Percentiles rank a stretch among this genome's conserved stretches.
Evolutionary conservation across 2,329 filamentous ascomycete genomes (phyloP).

Genomic region (Exophiala lecanii-corni): DNA sequence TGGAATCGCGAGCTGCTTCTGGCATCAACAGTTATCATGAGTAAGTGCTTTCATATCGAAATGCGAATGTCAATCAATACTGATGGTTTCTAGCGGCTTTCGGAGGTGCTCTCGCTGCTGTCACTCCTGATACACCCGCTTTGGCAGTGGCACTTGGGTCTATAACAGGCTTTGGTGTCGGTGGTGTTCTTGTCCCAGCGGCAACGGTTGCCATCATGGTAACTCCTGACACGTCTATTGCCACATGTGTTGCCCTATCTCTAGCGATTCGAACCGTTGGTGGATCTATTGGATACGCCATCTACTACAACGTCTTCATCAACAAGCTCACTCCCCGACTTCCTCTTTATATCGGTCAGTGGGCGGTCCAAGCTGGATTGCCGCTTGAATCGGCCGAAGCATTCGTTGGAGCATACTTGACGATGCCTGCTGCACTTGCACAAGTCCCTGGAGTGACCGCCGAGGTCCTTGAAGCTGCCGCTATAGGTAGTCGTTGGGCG

Average conservation of each 20-base stretch:
- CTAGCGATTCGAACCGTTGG: conserved; percentile 10
- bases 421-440: not conserved
- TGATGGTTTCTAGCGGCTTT: conserved; percentile 7
- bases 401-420: conserved; percentile 2
- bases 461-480: conserved; percentile 3
- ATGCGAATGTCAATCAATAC: too few species aligned
- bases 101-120: conserved; percentile 4
- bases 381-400: not conserved
- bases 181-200: conserved; percentile 8
- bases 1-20: conserved; percentile 18
- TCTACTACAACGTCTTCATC: conserved; percentile 14
- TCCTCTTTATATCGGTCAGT: conserved; percentile 4
- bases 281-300: conserved; percentile 10
- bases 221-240: conserved; percentile 5
- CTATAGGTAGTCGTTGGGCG: conserved; percentile 7
- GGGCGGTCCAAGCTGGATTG: conserved; percentile 7
- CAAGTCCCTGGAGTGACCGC: conserved; percentile 2
- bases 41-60: too few species aligned
- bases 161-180: conserved; percentile 9
- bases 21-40: conserved; percentile 14
- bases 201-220: conserved; percentile 9
- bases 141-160: conserved; percentile 4
- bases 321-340: conserved; percentile 8
- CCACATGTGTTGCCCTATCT: conserved; percentile 8
- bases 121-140: conserved; percentile 3